Conservation (phyloP, 2,329 filamentous ascomycete species). For the Daldinia sp. region DNA sequence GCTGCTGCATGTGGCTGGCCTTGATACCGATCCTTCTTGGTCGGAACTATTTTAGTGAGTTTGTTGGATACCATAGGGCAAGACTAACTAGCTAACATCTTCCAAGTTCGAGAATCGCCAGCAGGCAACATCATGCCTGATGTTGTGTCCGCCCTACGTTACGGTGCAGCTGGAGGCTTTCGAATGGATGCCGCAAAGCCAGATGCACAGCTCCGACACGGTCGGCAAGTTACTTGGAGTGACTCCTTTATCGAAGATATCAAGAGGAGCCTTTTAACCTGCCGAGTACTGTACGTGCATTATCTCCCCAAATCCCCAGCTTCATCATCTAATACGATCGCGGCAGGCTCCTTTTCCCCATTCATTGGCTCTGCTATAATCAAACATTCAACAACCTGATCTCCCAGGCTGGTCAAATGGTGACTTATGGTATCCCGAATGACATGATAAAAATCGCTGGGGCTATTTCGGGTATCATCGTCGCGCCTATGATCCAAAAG, state of each 20-base stretch:
- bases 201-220: conserved; percentile 10
- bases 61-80: background rate
- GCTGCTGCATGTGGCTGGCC: conserved; percentile 22
- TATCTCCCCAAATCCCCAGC: background rate
- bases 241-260: conserved; percentile 29
- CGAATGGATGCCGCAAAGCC: conserved; percentile 29
- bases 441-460: conserved; percentile 49
- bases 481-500: conserved; percentile 56
- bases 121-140: conserved; percentile 21
- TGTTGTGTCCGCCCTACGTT: conserved; percentile 11
- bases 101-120: conserved; percentile 10
- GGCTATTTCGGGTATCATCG: conserved; percentile 57
- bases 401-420: conserved; percentile 60
- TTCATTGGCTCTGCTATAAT: conserved; percentile 65
- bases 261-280: conserved; percentile 23
- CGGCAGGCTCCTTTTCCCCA: conserved; percentile 49
- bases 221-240: conserved; percentile 19
- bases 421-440: conserved; percentile 58
- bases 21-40: conserved; percentile 23
- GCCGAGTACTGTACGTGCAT: conserved; percentile 25
- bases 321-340: background rate
- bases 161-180: conserved; percentile 18
- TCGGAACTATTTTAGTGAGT: conserved; percentile 22
- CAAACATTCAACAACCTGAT: conserved; percentile 67
- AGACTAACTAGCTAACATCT: background rate